Percentiles rank a stretch among this genome's conserved stretches.
Evolutionary conservation across 192 early-diverging fungal species (phyloP).

Genomic region (Coemansia umbellata): DNA sequence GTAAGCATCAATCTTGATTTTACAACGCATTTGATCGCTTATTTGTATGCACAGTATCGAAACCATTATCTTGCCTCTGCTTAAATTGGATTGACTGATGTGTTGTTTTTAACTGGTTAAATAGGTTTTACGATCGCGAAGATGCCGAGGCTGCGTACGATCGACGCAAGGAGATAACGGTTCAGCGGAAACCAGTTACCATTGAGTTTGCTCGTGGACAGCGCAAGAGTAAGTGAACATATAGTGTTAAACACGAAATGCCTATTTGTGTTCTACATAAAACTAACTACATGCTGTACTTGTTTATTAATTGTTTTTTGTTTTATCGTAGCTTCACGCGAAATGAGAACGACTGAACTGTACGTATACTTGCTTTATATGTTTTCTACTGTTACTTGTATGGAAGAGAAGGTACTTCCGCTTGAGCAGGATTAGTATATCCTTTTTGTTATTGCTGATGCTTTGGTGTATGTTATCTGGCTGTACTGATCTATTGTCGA

Average conservation of each 20-base stretch:
- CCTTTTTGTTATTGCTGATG: too few species aligned
- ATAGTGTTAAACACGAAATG: not conserved
- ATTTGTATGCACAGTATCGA: too few species aligned
- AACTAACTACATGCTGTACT: not conserved
- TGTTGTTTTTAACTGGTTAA: not conserved
- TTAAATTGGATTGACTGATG: too few species aligned
- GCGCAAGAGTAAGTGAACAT: conserved; percentile 45
- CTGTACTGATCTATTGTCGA: too few species aligned
- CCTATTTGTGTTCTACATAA: not conserved
- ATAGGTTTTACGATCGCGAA: conserved; percentile 45
- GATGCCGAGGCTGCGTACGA: conserved; percentile 51
- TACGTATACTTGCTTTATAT: too few species aligned
- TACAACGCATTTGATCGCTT: too few species aligned
- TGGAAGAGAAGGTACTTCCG: too few species aligned
- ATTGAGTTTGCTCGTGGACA: conserved; percentile 52
- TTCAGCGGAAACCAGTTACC: conserved; percentile 28
- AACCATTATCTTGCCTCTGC: too few species aligned
- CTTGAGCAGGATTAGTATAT: too few species aligned
- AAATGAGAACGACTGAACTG: conserved; percentile 41
- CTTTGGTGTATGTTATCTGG: too few species aligned
- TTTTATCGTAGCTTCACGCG: conserved; percentile 39
- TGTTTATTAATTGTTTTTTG: not conserved
- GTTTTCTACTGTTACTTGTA: too few species aligned
- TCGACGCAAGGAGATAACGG: conserved; percentile 24
- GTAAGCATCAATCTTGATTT: conserved; percentile 20